Evolutionary conservation across 495 filamentous ascomycete genomes (phyloP), one percentile per base, ranked within the genome.

Genomic region (Tuber brumale): DNA sequence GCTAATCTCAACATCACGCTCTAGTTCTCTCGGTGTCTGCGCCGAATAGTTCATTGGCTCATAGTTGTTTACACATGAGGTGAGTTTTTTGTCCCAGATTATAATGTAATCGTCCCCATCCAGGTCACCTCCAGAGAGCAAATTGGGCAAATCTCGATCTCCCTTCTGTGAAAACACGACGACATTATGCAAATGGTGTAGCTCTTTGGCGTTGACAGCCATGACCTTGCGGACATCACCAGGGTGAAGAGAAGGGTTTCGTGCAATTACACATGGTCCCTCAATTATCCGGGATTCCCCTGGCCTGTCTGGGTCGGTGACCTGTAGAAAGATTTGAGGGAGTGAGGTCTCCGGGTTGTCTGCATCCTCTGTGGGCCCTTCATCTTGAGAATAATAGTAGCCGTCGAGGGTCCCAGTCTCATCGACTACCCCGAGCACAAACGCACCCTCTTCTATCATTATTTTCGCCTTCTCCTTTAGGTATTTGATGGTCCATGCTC

Each of bases 101-200:
- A 98, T 91, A 39, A 97, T 88, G 81, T 92, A 99, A 82, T 98
- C 96, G 79, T 99, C 95, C 0, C 95, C 95, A 84, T 99, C 95
- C 4, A 99, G 86, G 83, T 99, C 95, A 8, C 95, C 96, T 3
- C 95, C 95, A 9, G 95, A 97, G 78, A 94, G 95, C 95, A 98
- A 98, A 76, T 91, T 92, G 12, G 94, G 88, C 41, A 99, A 84
- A 78, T 94, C 93, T 57, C 91, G 87, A 83, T 98, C 94, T 0
- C 95, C 95, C 0, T 87, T 91, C 61, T 91, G 88, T 0, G 95
- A 94, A 61, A 99, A 89, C 8, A 97, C 94, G 35, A 98, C 91
- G 19, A 95, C 92, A 81, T 97, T 89, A 43, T 88, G 88, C 8
- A 97, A 87, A 79, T 97, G 91, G 46, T 87, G 86, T 10, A 99